Evolutionary conservation across 148 eudicot genomes (phyloP), one percentile per base, ranked within the genome.

Genomic region (Chenopodium album): DNA sequence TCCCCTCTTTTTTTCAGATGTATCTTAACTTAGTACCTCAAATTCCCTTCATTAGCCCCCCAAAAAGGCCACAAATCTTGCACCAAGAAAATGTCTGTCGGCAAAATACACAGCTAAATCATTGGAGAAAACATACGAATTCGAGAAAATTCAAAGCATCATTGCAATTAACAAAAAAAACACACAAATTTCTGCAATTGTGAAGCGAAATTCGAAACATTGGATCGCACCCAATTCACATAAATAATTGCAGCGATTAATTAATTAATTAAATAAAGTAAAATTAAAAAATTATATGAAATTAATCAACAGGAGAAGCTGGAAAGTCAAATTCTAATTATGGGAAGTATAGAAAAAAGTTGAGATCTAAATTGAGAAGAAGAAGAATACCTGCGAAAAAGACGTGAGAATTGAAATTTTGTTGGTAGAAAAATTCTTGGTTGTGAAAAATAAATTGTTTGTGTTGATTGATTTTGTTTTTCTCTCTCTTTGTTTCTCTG

Each of bases 31-130:
- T 44, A 60, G 64, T 75, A 13, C 17, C 68, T 44, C 79, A 80
- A 79, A 77, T 74, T 54, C 73, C 85, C 79, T 66, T 79, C 84
- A 80, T 76, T 9, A 64, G 54, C 59, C 84, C 80, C 73, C 82
- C 48, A 77, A 73, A 68, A 46, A 76, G 71, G 79, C 63, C 76
- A 44, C 78, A 86, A 78, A 78, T 77, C 78, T 26, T 5, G 44
- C 63, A 83, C 78, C 79, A 7, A 73, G 56, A 75, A 75, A 69
- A 79, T 60, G 59, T 72, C 85, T 79, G 85, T 79, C 82, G 59
- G 70, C 8, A 77, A 81, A 84, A 81, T 75, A 65, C 73, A 37
- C 78, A 76, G 37, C 82, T 71, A 79, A 81, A 87, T 82, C 78
- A 84, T 75, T 81, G 20, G 1, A 76, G 46, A 54, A 77, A 41